Conservation (phyloP, 306 rosid species). For the Rosa lucieae region DNA sequence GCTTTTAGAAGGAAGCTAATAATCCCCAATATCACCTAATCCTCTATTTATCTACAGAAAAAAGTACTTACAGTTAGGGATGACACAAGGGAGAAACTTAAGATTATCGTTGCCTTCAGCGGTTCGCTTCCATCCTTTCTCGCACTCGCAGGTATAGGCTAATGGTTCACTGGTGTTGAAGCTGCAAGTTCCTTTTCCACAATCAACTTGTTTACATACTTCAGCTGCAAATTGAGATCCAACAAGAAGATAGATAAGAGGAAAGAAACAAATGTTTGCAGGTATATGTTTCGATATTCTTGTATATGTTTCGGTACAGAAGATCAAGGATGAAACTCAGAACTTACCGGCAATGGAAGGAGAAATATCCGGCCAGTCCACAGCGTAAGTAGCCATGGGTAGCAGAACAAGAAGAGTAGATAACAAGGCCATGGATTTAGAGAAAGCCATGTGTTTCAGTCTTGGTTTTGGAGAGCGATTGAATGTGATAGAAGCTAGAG, state of each 20-base stretch:
- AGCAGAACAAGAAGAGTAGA: constrained; percentile 30
- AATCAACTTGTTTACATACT: constrained; percentile 59
- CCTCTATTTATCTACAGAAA: neutral
- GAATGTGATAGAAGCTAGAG: neutral
- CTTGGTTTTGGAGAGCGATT: neutral
- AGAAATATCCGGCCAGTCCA: neutral
- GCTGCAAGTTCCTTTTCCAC: constrained; percentile 71
- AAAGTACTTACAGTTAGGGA: constrained; percentile 61
- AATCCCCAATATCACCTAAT: neutral
- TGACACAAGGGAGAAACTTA: constrained; percentile 82
- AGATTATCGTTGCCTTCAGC: constrained; percentile 30
- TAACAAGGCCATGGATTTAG: constrained; percentile 27
- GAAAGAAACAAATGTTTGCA: neutral
- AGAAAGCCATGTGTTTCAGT: constrained; percentile 32
- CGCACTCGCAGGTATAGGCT: constrained; percentile 60
- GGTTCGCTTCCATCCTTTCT: constrained; percentile 63
- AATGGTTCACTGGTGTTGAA: constrained; percentile 30
- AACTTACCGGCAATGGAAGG: constrained; percentile 31
- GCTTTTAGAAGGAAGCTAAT: neutral
- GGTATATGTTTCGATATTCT: neutral
- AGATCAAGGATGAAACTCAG: constrained; percentile 8
- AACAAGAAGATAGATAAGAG: neutral
- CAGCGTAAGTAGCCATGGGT: constrained; percentile 24
- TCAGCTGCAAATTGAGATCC: constrained; percentile 35
- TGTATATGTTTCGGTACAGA: neutral